Percentiles rank a stretch among this genome's conserved stretches.
Conservation (phyloP, 2,329 filamentous ascomycete genomes). For the Madurella fahalii region DNA sequence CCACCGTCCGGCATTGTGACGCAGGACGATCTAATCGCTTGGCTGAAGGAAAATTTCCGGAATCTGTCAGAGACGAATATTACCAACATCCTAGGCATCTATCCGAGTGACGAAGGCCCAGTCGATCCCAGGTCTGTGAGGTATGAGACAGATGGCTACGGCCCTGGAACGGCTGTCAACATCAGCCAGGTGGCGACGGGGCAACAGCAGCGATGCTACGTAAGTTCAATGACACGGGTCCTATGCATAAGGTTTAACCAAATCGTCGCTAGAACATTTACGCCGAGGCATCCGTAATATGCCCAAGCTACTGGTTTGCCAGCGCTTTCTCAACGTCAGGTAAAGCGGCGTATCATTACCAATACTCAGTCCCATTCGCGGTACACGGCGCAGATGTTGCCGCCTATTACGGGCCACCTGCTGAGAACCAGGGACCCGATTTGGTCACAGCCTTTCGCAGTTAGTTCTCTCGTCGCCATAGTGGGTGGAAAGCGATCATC, state of each 20-base stretch:
- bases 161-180: slow-evolving; percentile 45
- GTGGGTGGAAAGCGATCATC: background rate
- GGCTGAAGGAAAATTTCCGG: slow-evolving; percentile 32
- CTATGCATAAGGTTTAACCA: too few relatives aligned
- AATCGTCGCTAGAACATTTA: slow-evolving; percentile 39
- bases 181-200: slow-evolving; percentile 46
- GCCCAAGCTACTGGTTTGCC: slow-evolving; percentile 52
- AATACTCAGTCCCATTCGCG: slow-evolving; percentile 42
- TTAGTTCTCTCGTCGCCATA: background rate
- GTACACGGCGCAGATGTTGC: slow-evolving; percentile 36
- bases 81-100: slow-evolving; percentile 28
- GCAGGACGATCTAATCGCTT: slow-evolving; percentile 27
- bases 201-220: slow-evolving; percentile 48
- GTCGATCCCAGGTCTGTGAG: slow-evolving; percentile 24
- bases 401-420: slow-evolving; percentile 31
- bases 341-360: slow-evolving; percentile 42
- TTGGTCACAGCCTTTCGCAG: slow-evolving; percentile 17
- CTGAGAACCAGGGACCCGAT: slow-evolving; percentile 23
- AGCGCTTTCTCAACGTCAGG: slow-evolving; percentile 38
- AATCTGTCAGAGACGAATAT: slow-evolving; percentile 30
- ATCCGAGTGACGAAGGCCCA: slow-evolving; percentile 26
- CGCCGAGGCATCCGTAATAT: slow-evolving; percentile 52
- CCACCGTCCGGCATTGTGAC: slow-evolving; percentile 33
- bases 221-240: background rate
- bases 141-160: slow-evolving; percentile 25